Evolutionary conservation across 2,329 filamentous ascomycete genomes (phyloP).

Genomic region (Bipolaris bicolor): DNA sequence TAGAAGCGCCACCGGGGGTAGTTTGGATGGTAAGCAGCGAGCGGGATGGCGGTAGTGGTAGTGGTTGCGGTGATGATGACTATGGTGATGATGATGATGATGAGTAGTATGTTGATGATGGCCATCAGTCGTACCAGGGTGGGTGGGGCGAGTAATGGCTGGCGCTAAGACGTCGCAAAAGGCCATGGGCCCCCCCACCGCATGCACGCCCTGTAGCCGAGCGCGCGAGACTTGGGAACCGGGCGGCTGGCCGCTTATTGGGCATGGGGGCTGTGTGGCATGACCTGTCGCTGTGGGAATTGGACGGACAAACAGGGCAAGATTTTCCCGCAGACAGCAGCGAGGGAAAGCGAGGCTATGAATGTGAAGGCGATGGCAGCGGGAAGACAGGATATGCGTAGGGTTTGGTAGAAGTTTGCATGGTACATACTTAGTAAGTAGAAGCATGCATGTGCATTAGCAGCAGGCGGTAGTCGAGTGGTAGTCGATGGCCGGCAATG

Average conservation of each 20-base stretch:
- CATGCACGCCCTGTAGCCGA: constrained; percentile 32
- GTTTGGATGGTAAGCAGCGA: constrained; percentile 31
- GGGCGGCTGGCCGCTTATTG: constrained; percentile 27
- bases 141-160: constrained; percentile 25
- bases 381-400: background rate
- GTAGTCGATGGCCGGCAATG: background rate
- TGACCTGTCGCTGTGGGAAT: constrained; percentile 13
- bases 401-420: background rate
- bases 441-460: too few species aligned
- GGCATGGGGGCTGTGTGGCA: constrained; percentile 17
- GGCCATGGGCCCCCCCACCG: constrained; percentile 16
- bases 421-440: too few species aligned
- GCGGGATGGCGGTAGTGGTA: constrained; percentile 10
- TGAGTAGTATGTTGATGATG: constrained; percentile 21
- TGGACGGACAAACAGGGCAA: constrained; percentile 5
- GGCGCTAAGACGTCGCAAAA: constrained; percentile 28
- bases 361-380: background rate
- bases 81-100: constrained; percentile 23
- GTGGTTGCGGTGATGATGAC: constrained; percentile 13
- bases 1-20: constrained; percentile 32
- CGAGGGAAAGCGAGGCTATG: background rate
- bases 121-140: constrained; percentile 36
- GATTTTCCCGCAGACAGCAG: background rate
- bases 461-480: background rate
- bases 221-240: constrained; percentile 13